phyloP scores from a whole-genome alignment of 805 yeast species.

The Kuraishia molischiana region DNA sequence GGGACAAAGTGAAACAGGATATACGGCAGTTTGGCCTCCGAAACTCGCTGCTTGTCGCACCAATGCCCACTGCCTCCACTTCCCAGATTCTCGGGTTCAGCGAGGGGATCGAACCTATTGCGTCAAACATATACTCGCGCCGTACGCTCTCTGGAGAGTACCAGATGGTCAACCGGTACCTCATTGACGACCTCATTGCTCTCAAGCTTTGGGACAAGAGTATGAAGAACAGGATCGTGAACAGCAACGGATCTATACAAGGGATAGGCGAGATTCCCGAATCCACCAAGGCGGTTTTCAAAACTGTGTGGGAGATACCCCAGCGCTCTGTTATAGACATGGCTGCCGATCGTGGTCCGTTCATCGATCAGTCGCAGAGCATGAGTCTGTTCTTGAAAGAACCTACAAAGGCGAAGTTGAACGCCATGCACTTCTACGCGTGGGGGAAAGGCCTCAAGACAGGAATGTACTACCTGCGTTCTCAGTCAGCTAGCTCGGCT shows the following conservation, averaged over 20 bases:
- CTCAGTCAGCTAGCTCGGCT: slow-evolving; percentile 96
- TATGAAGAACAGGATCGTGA: slow-evolving; percentile 68
- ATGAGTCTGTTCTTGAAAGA: slow-evolving; percentile 80
- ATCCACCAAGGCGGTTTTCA: slow-evolving; percentile 68
- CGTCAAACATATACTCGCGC: slow-evolving; percentile 86
- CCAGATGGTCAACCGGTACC: slow-evolving; percentile 84
- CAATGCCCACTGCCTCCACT: slow-evolving; percentile 98
- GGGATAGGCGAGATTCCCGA: slow-evolving; percentile 63
- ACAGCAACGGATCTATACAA: slow-evolving; percentile 82
- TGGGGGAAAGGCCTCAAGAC: slow-evolving; percentile 98
- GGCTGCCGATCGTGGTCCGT: slow-evolving; percentile 73
- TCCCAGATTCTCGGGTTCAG: slow-evolving; percentile 90
- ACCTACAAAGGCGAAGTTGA: slow-evolving; percentile 94
- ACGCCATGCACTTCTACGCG: slow-evolving; percentile 97
- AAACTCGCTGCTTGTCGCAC: slow-evolving; percentile 83
- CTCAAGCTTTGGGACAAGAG: slow-evolving; percentile 76
- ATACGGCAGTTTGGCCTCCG: slow-evolving; percentile 62
- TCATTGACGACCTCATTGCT: slow-evolving; percentile 72
- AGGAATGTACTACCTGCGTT: slow-evolving; percentile 96
- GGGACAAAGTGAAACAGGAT: slow-evolving; percentile 61
- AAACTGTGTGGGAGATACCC: slow-evolving; percentile 94
- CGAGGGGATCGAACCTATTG: slow-evolving; percentile 94
- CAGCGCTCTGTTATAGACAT: slow-evolving; percentile 79
- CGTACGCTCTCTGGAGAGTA: slow-evolving; percentile 90
- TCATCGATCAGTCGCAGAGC: slow-evolving; percentile 85